Evolutionary conservation across 2,329 filamentous ascomycete genomes (phyloP), one percentile per base, ranked within the genome.

Genomic region (Conoideocrella luteorostrata): DNA sequence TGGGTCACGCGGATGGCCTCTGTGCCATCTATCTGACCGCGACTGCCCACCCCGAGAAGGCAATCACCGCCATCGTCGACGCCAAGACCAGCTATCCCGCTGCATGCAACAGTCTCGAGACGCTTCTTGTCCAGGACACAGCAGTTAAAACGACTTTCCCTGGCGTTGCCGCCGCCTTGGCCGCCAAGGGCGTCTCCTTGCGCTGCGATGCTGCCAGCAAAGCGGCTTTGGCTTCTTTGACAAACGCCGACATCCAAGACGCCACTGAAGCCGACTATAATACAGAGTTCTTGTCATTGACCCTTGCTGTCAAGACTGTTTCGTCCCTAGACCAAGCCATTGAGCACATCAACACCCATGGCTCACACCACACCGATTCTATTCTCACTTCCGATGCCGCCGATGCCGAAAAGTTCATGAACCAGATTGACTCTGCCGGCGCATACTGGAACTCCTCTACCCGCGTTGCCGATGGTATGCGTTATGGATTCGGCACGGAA

Each of bases 371-470:
- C 72, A 98, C 93, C 7, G 93, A 98, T 62, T 81, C 77, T 41
- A 95, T 98, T 60, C 66, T 97, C 48, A 97, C 91, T 0, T 69
- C 78, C 5, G 79, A 81, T 21, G 63, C 71, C 38, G 70, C 73
- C 9, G 71, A 80, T 24, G 91, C 93, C 4, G 83, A 94, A 57
- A 71, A 72, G 39, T 98, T 97, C 71, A 87, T 94, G 78, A 78
- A 80, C 35, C 80, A 80, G 46, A 80, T 97, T 40, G 93, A 97
- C 67, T 88, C 88, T 22, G 86, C 89, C 0, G 91, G 90, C 41
- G 90, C 91, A 15, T 98, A 95, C 74, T 96, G 91, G 89, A 98
- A 98, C 62, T 87, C 89, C 7, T 94, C 88, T 20, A 95, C 88
- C 7, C 80, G 93, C 40, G 91, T 98, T 68, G 89, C 90, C 5